Base-by-base conservation (phyloP, 352 stramenopile genomes). In the Globisporangium radiosum region DNA sequence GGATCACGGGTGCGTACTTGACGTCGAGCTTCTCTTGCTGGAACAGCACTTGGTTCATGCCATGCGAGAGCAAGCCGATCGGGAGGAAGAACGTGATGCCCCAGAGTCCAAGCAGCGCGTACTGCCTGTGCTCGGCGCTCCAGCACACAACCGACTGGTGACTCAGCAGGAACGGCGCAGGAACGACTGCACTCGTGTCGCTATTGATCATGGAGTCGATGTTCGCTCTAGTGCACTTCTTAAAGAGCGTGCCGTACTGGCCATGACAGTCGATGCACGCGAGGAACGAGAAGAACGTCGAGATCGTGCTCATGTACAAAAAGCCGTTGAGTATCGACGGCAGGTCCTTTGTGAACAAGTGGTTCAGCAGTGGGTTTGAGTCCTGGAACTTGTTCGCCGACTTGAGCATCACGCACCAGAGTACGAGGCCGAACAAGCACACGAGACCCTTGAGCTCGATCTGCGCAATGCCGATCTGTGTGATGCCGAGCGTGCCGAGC, bases 361-460 rank as follows among this genome's bases (percentile, higher is more conserved):
- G 70, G 63, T 88, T 80, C 11, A 88, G 59, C 25, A 76, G 50
- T 5, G 65, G 65, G 43, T 70, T 85, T 38, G 63, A 82, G 39
- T 88, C 75, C 53, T 78, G 78, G 60, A 88, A 88, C 50, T 82
- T 82, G 71, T 88, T 88, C 14, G 75, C 71, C n/a, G 75, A 80
- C 62, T 88, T 88, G 57, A 88, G 58, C 54, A 84, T 56, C 17
- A 86, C n/a, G 45, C 82, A 70, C 70, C 73, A 88, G 7, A 65
- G 36, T 8, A 68, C 2, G 13, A 88, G 56, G 42, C 66, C 50
- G 2, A 66, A 4, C 0, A 66, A 57, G 45, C 60, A 73, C n/a
- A 75, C n/a, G 14, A 64, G 38, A 9, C 64, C 71, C 59, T 81
- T 81, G 43, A 78, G 55, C 39, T 76, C 63, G 13, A 81, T 54